Percentiles rank a stretch among this genome's conserved stretches.
These are phyloP conservation scores for Tolypocladium guangdongense DNA, from an alignment of 2,329 filamentous ascomycete species.

Conservation along the genomic window DNA sequence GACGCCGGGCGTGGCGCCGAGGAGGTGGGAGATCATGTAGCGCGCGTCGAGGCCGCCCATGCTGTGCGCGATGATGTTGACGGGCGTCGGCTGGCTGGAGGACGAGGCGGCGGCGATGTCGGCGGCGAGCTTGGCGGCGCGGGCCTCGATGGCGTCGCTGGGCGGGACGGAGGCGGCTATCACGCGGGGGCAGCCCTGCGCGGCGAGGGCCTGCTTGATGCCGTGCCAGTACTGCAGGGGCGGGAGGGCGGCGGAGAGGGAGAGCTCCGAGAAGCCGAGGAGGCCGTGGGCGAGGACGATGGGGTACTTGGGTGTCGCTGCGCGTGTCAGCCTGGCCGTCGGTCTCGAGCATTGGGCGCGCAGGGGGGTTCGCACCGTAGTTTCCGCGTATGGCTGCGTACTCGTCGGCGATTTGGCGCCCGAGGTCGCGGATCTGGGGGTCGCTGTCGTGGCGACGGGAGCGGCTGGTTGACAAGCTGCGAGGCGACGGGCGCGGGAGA, in stretches of 20 bases:
- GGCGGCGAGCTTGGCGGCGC: conserved; percentile 44
- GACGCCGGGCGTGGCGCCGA: conserved; percentile 26
- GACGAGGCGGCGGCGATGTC: conserved; percentile 33
- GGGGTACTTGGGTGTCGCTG: conserved; percentile 46
- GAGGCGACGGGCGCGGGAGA: background rate
- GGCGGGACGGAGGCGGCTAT: conserved; percentile 52
- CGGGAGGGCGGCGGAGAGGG: conserved; percentile 38
- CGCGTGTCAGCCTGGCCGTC: background rate
- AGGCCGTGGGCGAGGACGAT: conserved; percentile 57
- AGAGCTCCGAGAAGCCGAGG: conserved; percentile 50
- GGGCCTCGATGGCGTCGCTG: conserved; percentile 47
- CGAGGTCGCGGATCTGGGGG: conserved; percentile 1
- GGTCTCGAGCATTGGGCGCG: background rate
- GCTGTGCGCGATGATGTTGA: conserved; percentile 67
- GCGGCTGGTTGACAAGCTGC: background rate
- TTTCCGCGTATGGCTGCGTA: conserved; percentile 32
- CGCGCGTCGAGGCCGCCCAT: conserved; percentile 57
- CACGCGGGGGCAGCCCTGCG: conserved; percentile 39
- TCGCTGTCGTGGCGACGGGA: background rate
- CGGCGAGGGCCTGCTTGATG: conserved; percentile 45
- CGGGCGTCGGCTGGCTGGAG: conserved; percentile 31
- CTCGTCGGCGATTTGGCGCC: conserved; percentile 30
- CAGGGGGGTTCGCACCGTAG: conserved; percentile 35
- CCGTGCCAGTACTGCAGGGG: conserved; percentile 54
- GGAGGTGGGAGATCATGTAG: conserved; percentile 51